Percentiles rank a stretch among this genome's conserved stretches.
phyloP scores from a whole-genome alignment of 1,139 yeast genomes.

The Candida labiduridarum region DNA sequence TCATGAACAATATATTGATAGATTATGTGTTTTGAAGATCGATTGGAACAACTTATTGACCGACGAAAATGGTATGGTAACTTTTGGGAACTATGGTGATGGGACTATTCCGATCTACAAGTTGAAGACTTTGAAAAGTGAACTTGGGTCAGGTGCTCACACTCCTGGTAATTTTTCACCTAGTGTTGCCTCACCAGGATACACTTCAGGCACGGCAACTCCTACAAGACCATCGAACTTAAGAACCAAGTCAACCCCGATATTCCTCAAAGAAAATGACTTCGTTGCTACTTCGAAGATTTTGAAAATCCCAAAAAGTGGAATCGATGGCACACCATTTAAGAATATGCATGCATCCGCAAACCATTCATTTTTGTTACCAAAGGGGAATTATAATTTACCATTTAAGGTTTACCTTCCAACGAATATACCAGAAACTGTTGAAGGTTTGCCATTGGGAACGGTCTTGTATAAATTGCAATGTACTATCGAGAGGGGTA shows the following conservation, averaged over 20 bases:
- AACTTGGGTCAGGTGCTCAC: slow-evolving; percentile 9
- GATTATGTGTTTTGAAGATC: slow-evolving; percentile 50
- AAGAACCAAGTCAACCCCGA: slow-evolving; percentile 13
- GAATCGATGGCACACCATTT: slow-evolving; percentile 50
- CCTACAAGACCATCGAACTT: slow-evolving; percentile 12
- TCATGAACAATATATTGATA: slow-evolving; percentile 51
- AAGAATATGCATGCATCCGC: slow-evolving; percentile 23
- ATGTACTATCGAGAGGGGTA: slow-evolving; percentile 56
- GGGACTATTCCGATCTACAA: slow-evolving; percentile 21
- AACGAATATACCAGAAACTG: slow-evolving; percentile 62
- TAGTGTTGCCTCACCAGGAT: slow-evolving; percentile 13
- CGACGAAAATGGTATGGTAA: slow-evolving; percentile 45
- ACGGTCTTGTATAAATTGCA: slow-evolving; percentile 57
- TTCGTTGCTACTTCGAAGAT: slow-evolving; percentile 10
- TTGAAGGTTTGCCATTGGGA: slow-evolving; percentile 64
- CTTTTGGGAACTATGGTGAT: slow-evolving; percentile 47
- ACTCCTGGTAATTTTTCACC: slow-evolving; percentile 20
- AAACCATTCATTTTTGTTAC: slow-evolving; percentile 49
- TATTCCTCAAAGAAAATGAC: slow-evolving; percentile 10
- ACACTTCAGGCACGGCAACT: slow-evolving; percentile 13
- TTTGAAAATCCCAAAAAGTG: slow-evolving; percentile 36
- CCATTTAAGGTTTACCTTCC: slow-evolving; percentile 64
- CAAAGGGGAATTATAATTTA: slow-evolving; percentile 66
- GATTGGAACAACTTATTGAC: slow-evolving; percentile 63
- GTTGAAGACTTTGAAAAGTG: slow-evolving; percentile 15